Evolutionary conservation across 1,284 basidiomycete species (phyloP).

Genomic region (Agroathelia rolfsii): DNA sequence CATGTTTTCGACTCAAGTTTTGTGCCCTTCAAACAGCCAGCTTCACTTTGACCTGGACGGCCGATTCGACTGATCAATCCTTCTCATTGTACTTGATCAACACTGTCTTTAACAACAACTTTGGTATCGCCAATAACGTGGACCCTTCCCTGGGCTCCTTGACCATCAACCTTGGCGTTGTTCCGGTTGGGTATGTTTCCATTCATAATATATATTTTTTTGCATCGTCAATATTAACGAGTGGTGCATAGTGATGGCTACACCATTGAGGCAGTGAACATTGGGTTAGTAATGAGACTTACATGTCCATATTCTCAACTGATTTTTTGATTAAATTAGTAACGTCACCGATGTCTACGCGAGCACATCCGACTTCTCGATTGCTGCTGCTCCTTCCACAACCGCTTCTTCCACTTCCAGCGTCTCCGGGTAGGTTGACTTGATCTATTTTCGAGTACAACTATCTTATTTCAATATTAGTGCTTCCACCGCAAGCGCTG

Average conservation of each 20-base stretch:
- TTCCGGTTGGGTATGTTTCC: slow-evolving; percentile 38
- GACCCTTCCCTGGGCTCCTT: slow-evolving; percentile 24
- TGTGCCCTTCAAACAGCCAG: too few species aligned
- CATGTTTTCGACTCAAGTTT: too few species aligned
- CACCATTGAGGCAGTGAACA: slow-evolving; percentile 38
- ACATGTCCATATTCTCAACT: slow-evolving; percentile 3
- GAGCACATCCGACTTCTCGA: slow-evolving; percentile 31
- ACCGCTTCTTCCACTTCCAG: slow-evolving; percentile 11
- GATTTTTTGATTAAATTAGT: slow-evolving; percentile 21
- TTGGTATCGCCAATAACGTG: slow-evolving; percentile 54
- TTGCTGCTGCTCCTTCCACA: slow-evolving; percentile 22
- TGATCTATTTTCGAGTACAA: slow-evolving; percentile 4
- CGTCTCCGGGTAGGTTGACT: slow-evolving; percentile 8
- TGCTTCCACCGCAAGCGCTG: not conserved
- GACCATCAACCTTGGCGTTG: slow-evolving; percentile 35
- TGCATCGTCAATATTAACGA: slow-evolving; percentile 2
- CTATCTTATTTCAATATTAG: slow-evolving; percentile 8
- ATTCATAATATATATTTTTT: slow-evolving; percentile 5
- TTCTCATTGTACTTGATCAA: slow-evolving; percentile 37
- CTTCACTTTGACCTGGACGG: slow-evolving; percentile 42
- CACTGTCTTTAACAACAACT: slow-evolving; percentile 38
- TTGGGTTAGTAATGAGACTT: slow-evolving; percentile 22
- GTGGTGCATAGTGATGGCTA: slow-evolving; percentile 34
- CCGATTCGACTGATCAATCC: slow-evolving; percentile 29
- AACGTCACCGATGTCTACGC: slow-evolving; percentile 40